phyloP scores from a whole-genome alignment of 768 basidiomycete genomes.

The Austroboletus eburneus region DNA sequence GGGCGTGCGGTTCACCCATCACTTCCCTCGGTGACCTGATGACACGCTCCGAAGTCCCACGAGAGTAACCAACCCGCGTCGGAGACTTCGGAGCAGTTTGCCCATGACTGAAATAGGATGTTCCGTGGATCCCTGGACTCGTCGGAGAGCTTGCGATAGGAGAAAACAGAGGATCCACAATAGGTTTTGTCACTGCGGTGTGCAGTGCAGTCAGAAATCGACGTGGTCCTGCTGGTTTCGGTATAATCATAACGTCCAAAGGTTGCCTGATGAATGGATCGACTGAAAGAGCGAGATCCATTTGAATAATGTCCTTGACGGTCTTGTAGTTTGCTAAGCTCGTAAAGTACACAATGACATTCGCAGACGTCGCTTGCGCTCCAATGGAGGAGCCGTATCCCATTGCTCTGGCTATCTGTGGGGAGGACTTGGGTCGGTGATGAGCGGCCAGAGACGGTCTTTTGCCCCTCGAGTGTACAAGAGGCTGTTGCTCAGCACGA shows the following conservation, averaged over 20 bases:
- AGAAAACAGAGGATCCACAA: conserved; percentile 85
- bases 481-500: conserved; percentile 46
- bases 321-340: conserved; percentile 84
- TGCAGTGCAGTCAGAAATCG: conserved; percentile 89
- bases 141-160: conserved; percentile 94
- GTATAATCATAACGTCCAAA: conserved; percentile 94
- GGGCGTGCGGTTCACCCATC: conserved; percentile 34
- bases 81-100: conserved; percentile 38
- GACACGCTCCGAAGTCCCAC: conserved; percentile 62
- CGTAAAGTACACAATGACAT: conserved; percentile 80
- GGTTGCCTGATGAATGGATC: conserved; percentile 45
- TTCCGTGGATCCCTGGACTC: conserved; percentile 60
- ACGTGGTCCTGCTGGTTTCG: conserved; percentile 94
- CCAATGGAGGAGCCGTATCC: conserved; percentile 33
- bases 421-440: conserved; percentile 77
- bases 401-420: conserved; percentile 63
- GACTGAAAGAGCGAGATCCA: conserved; percentile 40
- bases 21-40: conserved; percentile 49
- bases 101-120: conserved; percentile 39
- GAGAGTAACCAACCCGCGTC: conserved; percentile 41
- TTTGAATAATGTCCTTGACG: conserved; percentile 82
- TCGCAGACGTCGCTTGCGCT: conserved; percentile 30
- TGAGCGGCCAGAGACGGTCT: conserved; percentile 64
- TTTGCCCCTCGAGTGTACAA: conserved; percentile 44
- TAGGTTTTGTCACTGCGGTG: conserved; percentile 81